Conservation (phyloP, 2,329 filamentous ascomycete species). For the Alternaria brassicicola region DNA sequence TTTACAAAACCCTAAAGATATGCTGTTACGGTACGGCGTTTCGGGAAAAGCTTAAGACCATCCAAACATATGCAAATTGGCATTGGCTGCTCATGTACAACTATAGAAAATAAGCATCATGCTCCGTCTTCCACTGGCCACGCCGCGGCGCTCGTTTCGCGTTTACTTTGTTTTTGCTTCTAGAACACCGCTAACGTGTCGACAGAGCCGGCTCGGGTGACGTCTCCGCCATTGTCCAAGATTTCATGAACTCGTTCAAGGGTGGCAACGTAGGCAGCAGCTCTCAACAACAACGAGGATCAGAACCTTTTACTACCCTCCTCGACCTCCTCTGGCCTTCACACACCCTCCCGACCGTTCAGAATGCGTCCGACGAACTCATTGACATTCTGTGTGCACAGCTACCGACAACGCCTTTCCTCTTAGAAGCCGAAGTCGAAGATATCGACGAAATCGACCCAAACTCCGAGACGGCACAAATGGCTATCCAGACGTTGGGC, state of each 20-base stretch:
- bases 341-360: slow-evolving; percentile 78
- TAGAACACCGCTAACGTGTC: slow-evolving; percentile 29
- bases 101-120: slow-evolving; percentile 45
- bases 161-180: slow-evolving; percentile 9
- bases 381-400: slow-evolving; percentile 77
- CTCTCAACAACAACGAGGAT: slow-evolving; percentile 36
- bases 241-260: slow-evolving; percentile 84
- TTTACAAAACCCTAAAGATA: slow-evolving; percentile 20
- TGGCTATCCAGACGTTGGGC: slow-evolving; percentile 75
- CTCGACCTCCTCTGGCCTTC: slow-evolving; percentile 81
- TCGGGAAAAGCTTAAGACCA: slow-evolving; percentile 30
- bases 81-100: slow-evolving; percentile 40
- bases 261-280: slow-evolving; percentile 54
- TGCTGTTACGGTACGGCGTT: slow-evolving; percentile 42
- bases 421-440: slow-evolving; percentile 73
- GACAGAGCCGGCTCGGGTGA: slow-evolving; percentile 62
- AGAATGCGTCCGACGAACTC: slow-evolving; percentile 66
- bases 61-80: slow-evolving; percentile 26
- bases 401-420: slow-evolving; percentile 78
- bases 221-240: slow-evolving; percentile 79
- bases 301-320: slow-evolving; percentile 79
- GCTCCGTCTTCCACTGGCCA: slow-evolving; percentile 31
- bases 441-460: slow-evolving; percentile 69
- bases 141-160: slow-evolving; percentile 39
- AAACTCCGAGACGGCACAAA: slow-evolving; percentile 69